phyloP scores from a whole-genome alignment of 768 basidiomycete species.

The Podaxis sp. region DNA sequence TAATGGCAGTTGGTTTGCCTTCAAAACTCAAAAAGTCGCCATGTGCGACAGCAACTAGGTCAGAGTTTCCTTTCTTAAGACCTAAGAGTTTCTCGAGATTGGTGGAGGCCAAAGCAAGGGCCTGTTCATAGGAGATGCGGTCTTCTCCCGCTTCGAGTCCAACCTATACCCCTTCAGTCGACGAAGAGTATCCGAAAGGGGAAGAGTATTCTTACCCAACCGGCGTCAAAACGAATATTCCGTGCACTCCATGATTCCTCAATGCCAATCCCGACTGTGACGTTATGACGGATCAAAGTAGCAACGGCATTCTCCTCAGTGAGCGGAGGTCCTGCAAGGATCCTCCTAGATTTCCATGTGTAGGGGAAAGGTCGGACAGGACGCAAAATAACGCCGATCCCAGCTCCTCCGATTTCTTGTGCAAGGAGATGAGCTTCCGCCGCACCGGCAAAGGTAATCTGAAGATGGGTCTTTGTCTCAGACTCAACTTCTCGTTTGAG shows the following conservation, averaged over 20 bases:
- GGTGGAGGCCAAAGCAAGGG: constrained; percentile 37
- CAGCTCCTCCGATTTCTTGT: constrained; percentile 62
- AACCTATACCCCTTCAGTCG: constrained; percentile 19
- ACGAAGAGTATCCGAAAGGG: not conserved
- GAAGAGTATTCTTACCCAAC: constrained; percentile 54
- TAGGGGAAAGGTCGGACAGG: constrained; percentile 69
- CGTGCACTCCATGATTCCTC: constrained; percentile 56
- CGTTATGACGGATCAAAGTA: constrained; percentile 56
- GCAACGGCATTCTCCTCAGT: constrained; percentile 52
- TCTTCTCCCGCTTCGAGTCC: constrained; percentile 28
- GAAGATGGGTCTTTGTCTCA: constrained; percentile 36
- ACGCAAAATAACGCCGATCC: constrained; percentile 67
- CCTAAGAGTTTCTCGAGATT: constrained; percentile 45
- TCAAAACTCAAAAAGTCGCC: constrained; percentile 38
- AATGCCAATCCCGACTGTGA: constrained; percentile 67
- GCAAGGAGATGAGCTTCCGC: constrained; percentile 74
- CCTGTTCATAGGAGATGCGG: constrained; percentile 28
- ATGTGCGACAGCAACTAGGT: constrained; percentile 35
- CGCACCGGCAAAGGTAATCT: constrained; percentile 54
- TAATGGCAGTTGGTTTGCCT: constrained; percentile 38
- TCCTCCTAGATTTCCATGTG: constrained; percentile 62
- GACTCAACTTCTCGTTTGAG: constrained; percentile 64
- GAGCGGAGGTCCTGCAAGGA: constrained; percentile 45
- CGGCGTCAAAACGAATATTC: constrained; percentile 71
- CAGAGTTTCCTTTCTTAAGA: constrained; percentile 29